Evolutionary conservation across 176 grass and related monocot species (phyloP).

Genomic region (Ensete ventricosum): DNA sequence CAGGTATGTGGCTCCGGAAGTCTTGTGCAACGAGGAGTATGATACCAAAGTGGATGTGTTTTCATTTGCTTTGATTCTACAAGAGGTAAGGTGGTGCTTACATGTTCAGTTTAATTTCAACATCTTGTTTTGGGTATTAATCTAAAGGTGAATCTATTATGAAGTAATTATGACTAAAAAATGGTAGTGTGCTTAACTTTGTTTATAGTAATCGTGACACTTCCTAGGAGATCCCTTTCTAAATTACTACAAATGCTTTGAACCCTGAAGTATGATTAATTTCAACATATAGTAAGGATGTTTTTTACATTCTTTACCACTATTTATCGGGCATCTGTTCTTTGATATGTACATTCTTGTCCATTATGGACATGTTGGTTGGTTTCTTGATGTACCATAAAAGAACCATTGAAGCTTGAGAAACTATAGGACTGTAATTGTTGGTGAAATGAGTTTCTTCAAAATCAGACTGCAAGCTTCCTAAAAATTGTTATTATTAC

Average conservation of each 20-base stretch:
- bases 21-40: constrained; percentile 82
- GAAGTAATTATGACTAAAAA: neutral
- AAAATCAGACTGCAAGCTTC: too few relatives aligned
- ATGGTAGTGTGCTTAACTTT: too few relatives aligned
- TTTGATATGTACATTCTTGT: too few relatives aligned
- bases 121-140: neutral
- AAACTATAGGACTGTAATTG: neutral
- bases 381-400: too few relatives aligned
- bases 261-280: neutral
- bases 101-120: neutral
- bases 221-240: neutral
- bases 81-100: constrained; percentile 45
- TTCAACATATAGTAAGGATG: neutral
- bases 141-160: neutral
- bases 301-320: neutral
- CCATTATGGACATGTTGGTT: too few relatives aligned
- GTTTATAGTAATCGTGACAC: neutral
- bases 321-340: neutral
- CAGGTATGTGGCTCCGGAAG: constrained; percentile 89
- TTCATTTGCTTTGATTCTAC: constrained; percentile 94
- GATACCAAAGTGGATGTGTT: constrained; percentile 88
- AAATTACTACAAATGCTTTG: neutral
- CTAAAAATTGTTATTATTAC: too few relatives aligned
- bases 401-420: neutral
- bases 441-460: neutral